phyloP scores from a whole-genome alignment of 2,329 filamentous ascomycete species.

The Botrytis galanthina region DNA sequence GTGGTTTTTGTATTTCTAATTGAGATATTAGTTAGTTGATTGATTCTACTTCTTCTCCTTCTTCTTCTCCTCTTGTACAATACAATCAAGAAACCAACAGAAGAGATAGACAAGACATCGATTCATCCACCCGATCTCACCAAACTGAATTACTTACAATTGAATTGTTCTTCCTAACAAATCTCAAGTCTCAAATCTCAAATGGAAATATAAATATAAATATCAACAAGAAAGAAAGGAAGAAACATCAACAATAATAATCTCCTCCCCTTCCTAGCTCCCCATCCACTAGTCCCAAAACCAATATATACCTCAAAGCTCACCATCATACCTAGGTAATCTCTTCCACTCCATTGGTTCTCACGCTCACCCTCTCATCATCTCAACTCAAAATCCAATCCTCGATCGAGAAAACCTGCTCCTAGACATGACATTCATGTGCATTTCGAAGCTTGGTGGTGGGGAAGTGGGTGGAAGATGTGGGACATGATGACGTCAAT shows the following conservation, averaged over 20 bases:
- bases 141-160: not conserved
- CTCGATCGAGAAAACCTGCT: not conserved
- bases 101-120: not conserved
- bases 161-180: not conserved
- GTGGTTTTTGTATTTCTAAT: not conserved
- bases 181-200: not conserved
- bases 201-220: not conserved
- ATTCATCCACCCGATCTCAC: not conserved
- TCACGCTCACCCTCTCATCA: not conserved
- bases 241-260: not conserved
- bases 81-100: not conserved
- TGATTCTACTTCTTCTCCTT: not conserved
- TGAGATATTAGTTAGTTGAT: not conserved
- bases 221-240: not conserved
- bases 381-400: not conserved
- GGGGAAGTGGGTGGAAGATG: not conserved
- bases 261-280: not conserved
- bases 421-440: not conserved
- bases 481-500: not conserved
- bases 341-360: not conserved
- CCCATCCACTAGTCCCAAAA: not conserved
- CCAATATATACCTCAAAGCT: not conserved
- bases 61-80: not conserved
- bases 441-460: not conserved
- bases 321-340: not conserved